Evolutionary conservation across 495 filamentous ascomycete species (phyloP).

Genomic region (Neurospora tetraspora): DNA sequence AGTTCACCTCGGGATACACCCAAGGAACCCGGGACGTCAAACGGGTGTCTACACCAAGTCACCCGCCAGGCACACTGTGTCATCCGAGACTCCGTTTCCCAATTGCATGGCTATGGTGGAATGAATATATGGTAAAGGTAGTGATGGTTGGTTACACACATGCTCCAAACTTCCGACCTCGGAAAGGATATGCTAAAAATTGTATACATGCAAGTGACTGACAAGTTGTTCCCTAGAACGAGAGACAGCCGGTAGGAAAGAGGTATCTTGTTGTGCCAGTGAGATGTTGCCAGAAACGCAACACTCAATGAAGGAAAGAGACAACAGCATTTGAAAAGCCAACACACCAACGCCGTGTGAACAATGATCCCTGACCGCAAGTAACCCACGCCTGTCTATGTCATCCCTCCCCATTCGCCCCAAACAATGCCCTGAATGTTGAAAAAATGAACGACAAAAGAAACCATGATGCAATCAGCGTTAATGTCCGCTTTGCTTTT

Average conservation of each 20-base stretch:
- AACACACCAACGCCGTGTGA: not conserved
- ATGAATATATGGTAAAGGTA: not conserved
- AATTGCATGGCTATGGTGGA: not conserved
- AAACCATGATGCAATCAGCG: not conserved
- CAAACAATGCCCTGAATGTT: not conserved
- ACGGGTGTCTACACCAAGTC: not conserved
- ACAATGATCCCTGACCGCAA: not conserved
- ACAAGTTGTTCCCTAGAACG: not conserved
- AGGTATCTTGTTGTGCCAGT: not conserved
- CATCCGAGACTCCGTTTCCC: not conserved
- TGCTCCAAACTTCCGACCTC: not conserved
- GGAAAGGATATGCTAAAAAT: not conserved
- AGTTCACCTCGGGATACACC: not conserved
- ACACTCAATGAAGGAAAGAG: not conserved
- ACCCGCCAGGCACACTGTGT: not conserved
- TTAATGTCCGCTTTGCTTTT: not conserved
- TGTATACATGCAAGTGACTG: not conserved
- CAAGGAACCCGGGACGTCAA: not conserved
- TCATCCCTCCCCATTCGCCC: not conserved
- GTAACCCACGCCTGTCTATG: not conserved
- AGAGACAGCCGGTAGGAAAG: not conserved
- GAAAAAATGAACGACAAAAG: not conserved
- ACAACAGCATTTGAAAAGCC: not conserved
- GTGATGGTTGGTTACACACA: not conserved
- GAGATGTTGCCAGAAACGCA: not conserved